Evolutionary conservation across 257 asterid genomes (phyloP).

Genomic region (Verbena officinalis): DNA sequence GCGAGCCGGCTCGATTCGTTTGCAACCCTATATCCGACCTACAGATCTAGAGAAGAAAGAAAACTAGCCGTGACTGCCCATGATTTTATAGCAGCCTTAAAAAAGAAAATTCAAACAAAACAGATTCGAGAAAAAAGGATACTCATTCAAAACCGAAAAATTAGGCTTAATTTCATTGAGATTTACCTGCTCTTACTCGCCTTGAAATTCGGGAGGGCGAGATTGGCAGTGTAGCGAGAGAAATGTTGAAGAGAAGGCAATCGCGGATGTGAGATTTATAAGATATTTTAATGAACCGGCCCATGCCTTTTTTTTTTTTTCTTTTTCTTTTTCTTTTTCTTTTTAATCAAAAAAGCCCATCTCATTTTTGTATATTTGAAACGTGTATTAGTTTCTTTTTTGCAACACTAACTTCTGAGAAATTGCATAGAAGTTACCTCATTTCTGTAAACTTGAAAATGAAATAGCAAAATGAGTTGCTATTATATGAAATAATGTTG

Average conservation of each 20-base stretch:
- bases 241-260: background rate
- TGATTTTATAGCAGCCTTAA: background rate
- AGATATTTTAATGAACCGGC: background rate
- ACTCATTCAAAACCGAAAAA: conserved; percentile 5
- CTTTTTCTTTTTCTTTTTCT: too few relatives aligned
- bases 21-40: too few relatives aligned
- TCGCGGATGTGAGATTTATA: conserved; percentile 7
- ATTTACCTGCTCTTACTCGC: conserved; percentile 27
- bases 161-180: conserved; percentile 24
- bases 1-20: too few relatives aligned
- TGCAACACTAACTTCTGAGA: background rate
- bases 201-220: conserved; percentile 15
- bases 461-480: too few relatives aligned
- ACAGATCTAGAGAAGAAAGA: conserved; percentile 20
- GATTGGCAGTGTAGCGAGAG: conserved; percentile 1
- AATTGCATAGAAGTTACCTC: too few relatives aligned
- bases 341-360: background rate
- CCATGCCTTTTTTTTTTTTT: too few relatives aligned
- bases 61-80: too few relatives aligned
- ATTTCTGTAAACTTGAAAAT: too few relatives aligned
- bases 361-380: background rate
- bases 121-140: background rate
- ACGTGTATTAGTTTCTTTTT: background rate
- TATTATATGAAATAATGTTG: too few relatives aligned
- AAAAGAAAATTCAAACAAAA: background rate